A percentile compares a stretch with the other conserved stretches of the same genome.
phyloP scores from a whole-genome alignment of 73 alveolate species.

The Symbiodinium pilosum region DNA sequence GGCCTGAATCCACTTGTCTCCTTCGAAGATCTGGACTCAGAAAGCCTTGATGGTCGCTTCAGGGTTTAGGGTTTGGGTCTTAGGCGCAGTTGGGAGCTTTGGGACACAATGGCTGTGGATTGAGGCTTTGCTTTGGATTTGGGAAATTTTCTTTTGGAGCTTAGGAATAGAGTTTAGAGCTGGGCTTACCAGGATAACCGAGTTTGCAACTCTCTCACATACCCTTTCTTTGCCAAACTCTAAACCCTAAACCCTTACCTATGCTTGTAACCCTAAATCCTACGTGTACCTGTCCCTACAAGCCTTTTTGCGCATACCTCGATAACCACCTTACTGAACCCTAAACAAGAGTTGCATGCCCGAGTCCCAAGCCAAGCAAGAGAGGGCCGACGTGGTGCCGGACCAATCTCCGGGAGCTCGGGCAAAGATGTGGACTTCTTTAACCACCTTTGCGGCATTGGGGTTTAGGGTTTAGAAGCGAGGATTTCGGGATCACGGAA shows the following conservation, averaged over 20 bases:
- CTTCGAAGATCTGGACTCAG: not conserved
- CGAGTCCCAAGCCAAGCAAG: not conserved
- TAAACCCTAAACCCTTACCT: conserved; percentile 2
- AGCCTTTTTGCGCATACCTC: too few species aligned
- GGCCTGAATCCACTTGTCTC: not conserved
- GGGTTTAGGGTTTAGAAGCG: not conserved
- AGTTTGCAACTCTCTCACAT: not conserved
- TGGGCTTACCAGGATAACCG: too few species aligned
- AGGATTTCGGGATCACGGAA: too few species aligned
- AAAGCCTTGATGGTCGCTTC: not conserved
- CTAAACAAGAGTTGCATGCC: too few species aligned
- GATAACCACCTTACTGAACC: too few species aligned
- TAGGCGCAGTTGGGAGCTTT: too few species aligned
- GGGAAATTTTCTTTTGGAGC: too few species aligned
- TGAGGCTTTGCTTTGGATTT: too few species aligned
- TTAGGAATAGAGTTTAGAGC: not conserved
- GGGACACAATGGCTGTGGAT: too few species aligned
- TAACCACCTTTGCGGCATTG: conserved; percentile 43
- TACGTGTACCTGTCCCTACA: too few species aligned
- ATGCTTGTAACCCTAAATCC: not conserved
- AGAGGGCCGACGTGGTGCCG: conserved; percentile 18
- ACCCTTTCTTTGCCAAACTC: not conserved
- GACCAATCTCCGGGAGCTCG: not conserved
- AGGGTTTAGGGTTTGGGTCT: not conserved
- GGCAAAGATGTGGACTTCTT: conserved; percentile 69